These are phyloP conservation scores for Urostyla sp. DNA, from an alignment of 73 alveolate genomes.

Conservation along the genomic window DNA sequence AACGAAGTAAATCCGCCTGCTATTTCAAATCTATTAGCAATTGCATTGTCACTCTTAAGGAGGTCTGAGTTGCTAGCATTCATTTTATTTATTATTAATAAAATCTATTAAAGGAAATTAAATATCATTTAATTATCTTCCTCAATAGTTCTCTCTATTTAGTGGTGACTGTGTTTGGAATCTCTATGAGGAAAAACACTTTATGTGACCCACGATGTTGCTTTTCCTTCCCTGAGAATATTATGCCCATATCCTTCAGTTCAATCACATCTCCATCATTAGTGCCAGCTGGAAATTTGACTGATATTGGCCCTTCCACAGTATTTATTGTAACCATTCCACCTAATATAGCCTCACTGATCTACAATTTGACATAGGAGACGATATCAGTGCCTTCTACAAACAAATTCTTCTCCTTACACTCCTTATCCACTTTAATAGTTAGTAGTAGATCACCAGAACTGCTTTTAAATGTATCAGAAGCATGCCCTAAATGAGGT, in stretches of 20 bases:
- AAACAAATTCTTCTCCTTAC: conserved; percentile 33
- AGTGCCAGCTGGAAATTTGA: conserved; percentile 45
- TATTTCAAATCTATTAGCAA: too few species aligned
- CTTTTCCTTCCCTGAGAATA: background rate
- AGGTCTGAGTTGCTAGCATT: too few species aligned
- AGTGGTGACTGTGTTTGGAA: background rate
- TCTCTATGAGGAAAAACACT: background rate
- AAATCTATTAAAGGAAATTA: background rate
- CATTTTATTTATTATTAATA: too few species aligned
- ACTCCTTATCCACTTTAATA: conserved; percentile 33
- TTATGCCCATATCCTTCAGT: conserved; percentile 20
- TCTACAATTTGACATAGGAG: too few species aligned
- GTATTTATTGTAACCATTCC: conserved; percentile 57
- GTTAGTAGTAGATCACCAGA: conserved; percentile 56
- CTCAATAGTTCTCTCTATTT: background rate
- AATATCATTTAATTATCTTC: background rate
- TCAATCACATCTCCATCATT: conserved; percentile 5
- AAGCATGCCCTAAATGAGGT: conserved; percentile 54
- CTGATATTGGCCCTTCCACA: conserved; percentile 39
- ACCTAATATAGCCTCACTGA: conserved; percentile 67
- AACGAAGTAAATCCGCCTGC: background rate
- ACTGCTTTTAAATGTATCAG: conserved; percentile 38
- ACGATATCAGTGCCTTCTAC: conserved; percentile 16
- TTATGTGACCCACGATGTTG: background rate
- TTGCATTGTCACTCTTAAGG: too few species aligned